These are phyloP conservation scores for Aspergillus latus DNA, from an alignment of 2,329 filamentous ascomycete genomes.

Conservation along the genomic window DNA sequence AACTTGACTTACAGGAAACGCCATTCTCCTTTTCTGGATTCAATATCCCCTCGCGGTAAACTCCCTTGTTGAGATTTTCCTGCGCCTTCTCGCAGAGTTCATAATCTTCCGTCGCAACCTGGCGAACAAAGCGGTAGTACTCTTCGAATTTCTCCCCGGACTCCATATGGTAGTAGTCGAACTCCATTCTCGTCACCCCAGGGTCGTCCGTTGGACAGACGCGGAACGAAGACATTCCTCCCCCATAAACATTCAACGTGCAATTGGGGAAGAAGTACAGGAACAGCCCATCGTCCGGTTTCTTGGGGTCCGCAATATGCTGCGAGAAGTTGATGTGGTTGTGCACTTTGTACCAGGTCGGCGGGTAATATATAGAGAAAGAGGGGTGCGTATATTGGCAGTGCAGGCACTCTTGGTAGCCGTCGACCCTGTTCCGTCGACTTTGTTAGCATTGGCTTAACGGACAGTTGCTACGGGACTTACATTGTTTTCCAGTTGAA, in stretches of 20 bases:
- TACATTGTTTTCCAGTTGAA: slow-evolving; percentile 64
- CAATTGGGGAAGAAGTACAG: slow-evolving; percentile 60
- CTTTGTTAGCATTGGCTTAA: neutral
- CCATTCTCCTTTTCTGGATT: slow-evolving; percentile 59
- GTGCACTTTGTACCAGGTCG: slow-evolving; percentile 56
- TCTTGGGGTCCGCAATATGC: slow-evolving; percentile 56
- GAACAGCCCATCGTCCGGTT: slow-evolving; percentile 56
- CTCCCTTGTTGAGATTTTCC: slow-evolving; percentile 53
- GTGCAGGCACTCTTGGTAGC: slow-evolving; percentile 60
- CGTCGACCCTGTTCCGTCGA: slow-evolving; percentile 48
- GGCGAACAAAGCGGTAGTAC: slow-evolving; percentile 57
- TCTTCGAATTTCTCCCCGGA: slow-evolving; percentile 56
- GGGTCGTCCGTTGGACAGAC: slow-evolving; percentile 55
- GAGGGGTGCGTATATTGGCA: slow-evolving; percentile 60
- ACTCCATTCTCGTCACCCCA: slow-evolving; percentile 56
- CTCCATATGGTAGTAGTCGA: slow-evolving; percentile 58
- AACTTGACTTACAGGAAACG: slow-evolving; percentile 47
- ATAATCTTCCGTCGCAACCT: slow-evolving; percentile 58
- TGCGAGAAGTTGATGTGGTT: slow-evolving; percentile 58
- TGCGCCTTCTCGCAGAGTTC: slow-evolving; percentile 60
- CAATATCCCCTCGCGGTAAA: slow-evolving; percentile 57
- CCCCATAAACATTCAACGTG: slow-evolving; percentile 58
- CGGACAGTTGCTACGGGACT: neutral
- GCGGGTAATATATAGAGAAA: slow-evolving; percentile 56
- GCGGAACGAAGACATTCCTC: slow-evolving; percentile 58